Evolutionary conservation across 2,329 filamentous ascomycete genomes (phyloP).

Genomic region (Alternaria hordeiaustralica): DNA sequence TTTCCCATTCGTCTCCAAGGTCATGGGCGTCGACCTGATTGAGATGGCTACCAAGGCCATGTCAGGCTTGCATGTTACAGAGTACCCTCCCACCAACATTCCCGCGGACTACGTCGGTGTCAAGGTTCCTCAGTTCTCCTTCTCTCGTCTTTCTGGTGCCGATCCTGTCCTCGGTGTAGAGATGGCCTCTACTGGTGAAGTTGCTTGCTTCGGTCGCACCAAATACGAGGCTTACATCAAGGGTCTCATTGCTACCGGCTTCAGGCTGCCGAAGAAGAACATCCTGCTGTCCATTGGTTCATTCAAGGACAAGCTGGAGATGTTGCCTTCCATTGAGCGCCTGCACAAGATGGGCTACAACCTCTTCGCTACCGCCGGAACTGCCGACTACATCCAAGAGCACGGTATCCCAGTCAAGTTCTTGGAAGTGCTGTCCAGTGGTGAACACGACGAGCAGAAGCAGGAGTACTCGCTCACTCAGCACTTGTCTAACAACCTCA

Average conservation of each 20-base stretch:
- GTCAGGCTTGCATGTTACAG: conserved; percentile 79
- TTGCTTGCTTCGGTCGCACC: conserved; percentile 92
- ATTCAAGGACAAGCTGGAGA: conserved; percentile 97
- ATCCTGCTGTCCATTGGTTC: conserved; percentile 94
- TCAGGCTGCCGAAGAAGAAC: conserved; percentile 95
- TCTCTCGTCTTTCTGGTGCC: conserved; percentile 93
- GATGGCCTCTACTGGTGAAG: conserved; percentile 98
- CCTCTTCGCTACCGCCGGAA: conserved; percentile 94
- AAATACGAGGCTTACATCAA: conserved; percentile 99
- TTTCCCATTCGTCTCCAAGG: conserved; percentile 98
- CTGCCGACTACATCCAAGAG: conserved; percentile 93
- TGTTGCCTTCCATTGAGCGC: conserved; percentile 90
- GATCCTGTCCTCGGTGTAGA: conserved; percentile 97
- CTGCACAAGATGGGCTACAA: conserved; percentile 92
- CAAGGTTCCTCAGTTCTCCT: conserved; percentile 98
- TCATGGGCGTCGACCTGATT: conserved; percentile 96
- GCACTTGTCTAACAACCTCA: conserved; percentile 96
- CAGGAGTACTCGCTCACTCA: conserved; percentile 97
- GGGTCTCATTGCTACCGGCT: conserved; percentile 92
- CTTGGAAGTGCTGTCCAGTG: conserved; percentile 74
- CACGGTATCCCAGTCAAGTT: conserved; percentile 92
- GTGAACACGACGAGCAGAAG: conserved; percentile 78
- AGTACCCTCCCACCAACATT: conserved; percentile 80
- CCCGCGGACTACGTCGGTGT: conserved; percentile 87
- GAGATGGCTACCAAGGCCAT: conserved; percentile 99